Conservation (phyloP, 129 eudicot genomes). For the Lactuca saligna region DNA sequence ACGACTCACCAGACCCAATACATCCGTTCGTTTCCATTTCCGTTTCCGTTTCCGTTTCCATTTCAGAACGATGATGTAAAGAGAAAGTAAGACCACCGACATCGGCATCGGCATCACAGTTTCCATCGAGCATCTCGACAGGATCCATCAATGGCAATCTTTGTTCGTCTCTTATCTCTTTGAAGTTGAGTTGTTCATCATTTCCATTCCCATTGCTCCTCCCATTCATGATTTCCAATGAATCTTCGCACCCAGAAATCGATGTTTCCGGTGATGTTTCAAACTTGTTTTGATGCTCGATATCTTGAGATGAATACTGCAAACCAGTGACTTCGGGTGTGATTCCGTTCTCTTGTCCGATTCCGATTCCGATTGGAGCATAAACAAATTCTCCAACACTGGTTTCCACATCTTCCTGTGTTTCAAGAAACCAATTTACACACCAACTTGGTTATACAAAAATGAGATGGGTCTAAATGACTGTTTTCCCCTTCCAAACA, state of each 20-base stretch:
- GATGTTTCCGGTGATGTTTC: slow-evolving; percentile 33
- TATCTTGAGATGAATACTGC: slow-evolving; percentile 35
- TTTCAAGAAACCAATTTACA: slow-evolving; percentile 7
- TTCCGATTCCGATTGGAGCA: slow-evolving; percentile 31
- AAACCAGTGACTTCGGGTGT: slow-evolving; percentile 27
- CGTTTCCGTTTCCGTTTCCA: not conserved
- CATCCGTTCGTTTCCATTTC: slow-evolving; percentile 20
- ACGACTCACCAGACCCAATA: slow-evolving; percentile 13
- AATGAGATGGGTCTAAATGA: not conserved
- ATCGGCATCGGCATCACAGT: not conserved
- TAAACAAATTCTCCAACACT: slow-evolving; percentile 29
- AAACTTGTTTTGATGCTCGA: slow-evolving; percentile 25
- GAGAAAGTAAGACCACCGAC: slow-evolving; percentile 14
- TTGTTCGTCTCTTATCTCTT: slow-evolving; percentile 28
- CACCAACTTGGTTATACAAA: not conserved
- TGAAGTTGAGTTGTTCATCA: slow-evolving; percentile 9
- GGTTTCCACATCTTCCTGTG: slow-evolving; percentile 51
- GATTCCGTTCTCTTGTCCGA: slow-evolving; percentile 33
- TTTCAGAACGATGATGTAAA: slow-evolving; percentile 9
- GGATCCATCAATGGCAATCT: slow-evolving; percentile 22
- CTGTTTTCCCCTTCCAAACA: too few species aligned
- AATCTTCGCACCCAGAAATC: slow-evolving; percentile 30
- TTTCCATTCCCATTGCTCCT: slow-evolving; percentile 2
- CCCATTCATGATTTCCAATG: slow-evolving; percentile 26
- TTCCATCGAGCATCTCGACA: slow-evolving; percentile 17